These are phyloP conservation scores for Podila verticillata DNA, from an alignment of 192 early-diverging fungal genomes.

Conservation along the genomic window DNA sequence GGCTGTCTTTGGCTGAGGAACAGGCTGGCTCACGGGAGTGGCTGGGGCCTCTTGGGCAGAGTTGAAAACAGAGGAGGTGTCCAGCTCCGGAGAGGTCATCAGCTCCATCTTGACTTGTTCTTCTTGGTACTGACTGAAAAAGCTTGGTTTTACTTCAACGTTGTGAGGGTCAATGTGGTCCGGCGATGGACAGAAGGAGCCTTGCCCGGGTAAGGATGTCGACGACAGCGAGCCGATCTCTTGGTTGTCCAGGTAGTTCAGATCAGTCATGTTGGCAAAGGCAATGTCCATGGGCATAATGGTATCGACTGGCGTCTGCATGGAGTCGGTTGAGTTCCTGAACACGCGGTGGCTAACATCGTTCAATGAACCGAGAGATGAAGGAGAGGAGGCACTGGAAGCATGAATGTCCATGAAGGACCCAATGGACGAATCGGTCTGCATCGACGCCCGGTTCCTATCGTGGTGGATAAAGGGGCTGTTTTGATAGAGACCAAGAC, in stretches of 20 bases:
- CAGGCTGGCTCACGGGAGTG: too few species aligned
- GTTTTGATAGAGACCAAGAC: conserved; percentile 31
- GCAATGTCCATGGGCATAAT: conserved; percentile 51
- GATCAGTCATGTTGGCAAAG: conserved; percentile 25
- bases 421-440: conserved; percentile 45
- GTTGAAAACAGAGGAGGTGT: conserved; percentile 3
- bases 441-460: conserved; percentile 40
- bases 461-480: conserved; percentile 51
- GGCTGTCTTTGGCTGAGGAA: conserved; percentile 10
- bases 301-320: conserved; percentile 40
- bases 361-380: conserved; percentile 42
- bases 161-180: conserved; percentile 48
- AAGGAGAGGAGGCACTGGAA: conserved; percentile 40
- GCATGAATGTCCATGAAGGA: conserved; percentile 48
- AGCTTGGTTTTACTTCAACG: conserved; percentile 46
- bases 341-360: conserved; percentile 45
- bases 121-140: conserved; percentile 30
- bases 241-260: conserved; percentile 29
- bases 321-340: conserved; percentile 38
- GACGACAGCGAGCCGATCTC: conserved; percentile 7
- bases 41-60: too few species aligned
- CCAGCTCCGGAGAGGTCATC: conserved; percentile 23
- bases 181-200: conserved; percentile 41
- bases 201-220: not conserved
- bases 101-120: conserved; percentile 46